phyloP scores from a whole-genome alignment of 2,329 filamentous ascomycete species.

The Hypomyces rosellus region DNA sequence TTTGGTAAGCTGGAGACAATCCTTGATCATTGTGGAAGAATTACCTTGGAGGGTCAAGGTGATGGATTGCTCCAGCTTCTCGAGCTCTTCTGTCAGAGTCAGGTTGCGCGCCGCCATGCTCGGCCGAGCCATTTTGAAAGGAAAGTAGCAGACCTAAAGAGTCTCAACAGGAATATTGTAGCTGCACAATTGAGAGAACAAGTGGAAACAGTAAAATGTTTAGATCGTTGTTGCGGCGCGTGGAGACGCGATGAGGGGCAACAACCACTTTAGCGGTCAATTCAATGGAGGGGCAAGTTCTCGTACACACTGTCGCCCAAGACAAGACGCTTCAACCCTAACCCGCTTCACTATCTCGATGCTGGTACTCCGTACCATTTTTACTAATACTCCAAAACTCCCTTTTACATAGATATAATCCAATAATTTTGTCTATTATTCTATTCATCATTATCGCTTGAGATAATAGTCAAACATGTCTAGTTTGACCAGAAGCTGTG shows the following conservation, averaged over 20 bases:
- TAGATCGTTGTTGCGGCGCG: constrained; percentile 11
- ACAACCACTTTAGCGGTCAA: constrained; percentile 11
- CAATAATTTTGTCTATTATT: not conserved
- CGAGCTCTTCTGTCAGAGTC: constrained; percentile 87
- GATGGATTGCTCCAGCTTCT: constrained; percentile 93
- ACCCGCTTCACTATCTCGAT: no score
- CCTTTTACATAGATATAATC: not conserved
- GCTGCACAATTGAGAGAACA: not conserved
- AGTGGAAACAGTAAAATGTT: not conserved
- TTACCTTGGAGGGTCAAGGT: constrained; percentile 87
- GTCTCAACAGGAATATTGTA: not conserved
- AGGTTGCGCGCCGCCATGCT: constrained; percentile 49
- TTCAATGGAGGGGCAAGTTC: constrained; percentile 9
- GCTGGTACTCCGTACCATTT: no score
- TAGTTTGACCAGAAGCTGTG: constrained; percentile 60
- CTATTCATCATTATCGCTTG: constrained; percentile 12
- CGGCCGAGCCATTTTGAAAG: constrained; percentile 41
- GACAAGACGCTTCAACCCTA: no score
- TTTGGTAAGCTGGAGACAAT: not conserved
- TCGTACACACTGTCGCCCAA: not conserved
- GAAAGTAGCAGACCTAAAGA: not conserved
- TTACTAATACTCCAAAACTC: no score
- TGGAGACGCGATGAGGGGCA: constrained; percentile 30
- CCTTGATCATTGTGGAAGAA: not conserved
- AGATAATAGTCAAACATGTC: constrained; percentile 66